These are phyloP conservation scores for Nakataea oryzae DNA, from an alignment of 2,329 filamentous ascomycete genomes.

Conservation along the genomic window DNA sequence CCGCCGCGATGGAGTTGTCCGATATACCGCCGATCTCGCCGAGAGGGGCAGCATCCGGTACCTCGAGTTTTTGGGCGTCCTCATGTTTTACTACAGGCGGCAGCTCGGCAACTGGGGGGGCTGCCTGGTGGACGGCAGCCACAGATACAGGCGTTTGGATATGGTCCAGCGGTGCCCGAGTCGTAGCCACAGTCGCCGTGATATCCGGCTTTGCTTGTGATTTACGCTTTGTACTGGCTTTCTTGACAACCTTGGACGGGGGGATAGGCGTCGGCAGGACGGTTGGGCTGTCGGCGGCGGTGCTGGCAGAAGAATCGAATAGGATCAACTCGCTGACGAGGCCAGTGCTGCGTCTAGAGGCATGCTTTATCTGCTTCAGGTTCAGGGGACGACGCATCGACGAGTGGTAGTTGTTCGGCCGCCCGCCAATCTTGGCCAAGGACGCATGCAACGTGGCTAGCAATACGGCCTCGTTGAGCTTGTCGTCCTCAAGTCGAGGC, in stretches of 20 bases:
- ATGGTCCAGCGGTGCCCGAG: neutral
- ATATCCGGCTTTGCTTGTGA: neutral
- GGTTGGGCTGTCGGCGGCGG: too few relatives aligned
- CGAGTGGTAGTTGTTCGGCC: constrained; percentile 9
- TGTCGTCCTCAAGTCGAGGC: constrained; percentile 33
- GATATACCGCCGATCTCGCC: constrained; percentile 4
- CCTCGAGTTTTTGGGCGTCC: neutral
- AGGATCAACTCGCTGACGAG: neutral
- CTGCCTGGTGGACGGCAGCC: too few relatives aligned
- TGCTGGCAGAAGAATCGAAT: neutral
- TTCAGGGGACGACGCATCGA: constrained; percentile 6
- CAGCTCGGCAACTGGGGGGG: too few relatives aligned
- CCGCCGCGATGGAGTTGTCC: constrained; percentile 34
- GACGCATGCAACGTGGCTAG: constrained; percentile 29
- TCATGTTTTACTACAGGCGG: too few relatives aligned
- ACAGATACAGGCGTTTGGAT: neutral
- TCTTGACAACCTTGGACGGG: neutral
- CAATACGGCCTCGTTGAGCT: constrained; percentile 32
- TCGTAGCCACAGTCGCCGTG: too few relatives aligned
- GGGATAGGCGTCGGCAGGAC: neutral
- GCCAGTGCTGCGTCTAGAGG: neutral
- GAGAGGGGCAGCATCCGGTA: constrained; percentile 1
- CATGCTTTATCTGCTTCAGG: neutral
- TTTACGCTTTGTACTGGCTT: neutral
- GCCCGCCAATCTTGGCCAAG: constrained; percentile 21